phyloP scores from a whole-genome alignment of 2,329 filamentous ascomycete species.

The Magnaporthales sp. region DNA sequence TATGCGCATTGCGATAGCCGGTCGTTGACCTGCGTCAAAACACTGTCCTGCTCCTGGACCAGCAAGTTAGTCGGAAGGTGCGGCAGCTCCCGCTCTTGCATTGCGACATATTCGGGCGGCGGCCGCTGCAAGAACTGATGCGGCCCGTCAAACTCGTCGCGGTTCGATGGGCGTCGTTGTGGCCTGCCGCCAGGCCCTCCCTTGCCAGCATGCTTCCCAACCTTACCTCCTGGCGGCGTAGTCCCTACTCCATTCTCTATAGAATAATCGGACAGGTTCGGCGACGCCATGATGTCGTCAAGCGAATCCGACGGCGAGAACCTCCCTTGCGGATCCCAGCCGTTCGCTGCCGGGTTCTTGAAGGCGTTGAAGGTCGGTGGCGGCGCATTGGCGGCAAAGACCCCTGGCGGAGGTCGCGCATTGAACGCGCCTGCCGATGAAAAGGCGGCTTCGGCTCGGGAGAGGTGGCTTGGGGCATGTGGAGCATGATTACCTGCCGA shows the following conservation, averaged over 20 bases:
- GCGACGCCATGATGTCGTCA: slow-evolving; percentile 49
- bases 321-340: slow-evolving; percentile 27
- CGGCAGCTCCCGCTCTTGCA: slow-evolving; percentile 72
- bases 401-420: slow-evolving; percentile 9
- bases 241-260: slow-evolving; percentile 39
- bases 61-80: slow-evolving; percentile 75
- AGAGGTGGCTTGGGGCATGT: slow-evolving; percentile 8
- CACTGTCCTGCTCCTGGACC: slow-evolving; percentile 76
- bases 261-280: slow-evolving; percentile 52
- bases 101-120: slow-evolving; percentile 59
- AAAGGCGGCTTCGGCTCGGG: slow-evolving; percentile 25
- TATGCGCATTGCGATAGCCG: slow-evolving; percentile 77
- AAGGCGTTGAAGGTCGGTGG: slow-evolving; percentile 10
- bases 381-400: slow-evolving; percentile 14
- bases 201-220: slow-evolving; percentile 34
- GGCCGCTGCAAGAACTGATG: slow-evolving; percentile 74
- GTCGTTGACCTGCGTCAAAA: slow-evolving; percentile 75
- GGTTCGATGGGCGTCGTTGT: slow-evolving; percentile 66
- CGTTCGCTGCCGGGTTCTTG: neutral
- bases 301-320: slow-evolving; percentile 50
- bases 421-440: slow-evolving; percentile 30
- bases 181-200: slow-evolving; percentile 29
- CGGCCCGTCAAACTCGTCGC: slow-evolving; percentile 84
- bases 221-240: slow-evolving; percentile 31
- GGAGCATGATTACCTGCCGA: slow-evolving; percentile 8